A percentile compares a stretch with the other conserved stretches of the same genome.
phyloP scores from a whole-genome alignment of 2,329 filamentous ascomycete species.

The Tolypocladium amazonense region DNA sequence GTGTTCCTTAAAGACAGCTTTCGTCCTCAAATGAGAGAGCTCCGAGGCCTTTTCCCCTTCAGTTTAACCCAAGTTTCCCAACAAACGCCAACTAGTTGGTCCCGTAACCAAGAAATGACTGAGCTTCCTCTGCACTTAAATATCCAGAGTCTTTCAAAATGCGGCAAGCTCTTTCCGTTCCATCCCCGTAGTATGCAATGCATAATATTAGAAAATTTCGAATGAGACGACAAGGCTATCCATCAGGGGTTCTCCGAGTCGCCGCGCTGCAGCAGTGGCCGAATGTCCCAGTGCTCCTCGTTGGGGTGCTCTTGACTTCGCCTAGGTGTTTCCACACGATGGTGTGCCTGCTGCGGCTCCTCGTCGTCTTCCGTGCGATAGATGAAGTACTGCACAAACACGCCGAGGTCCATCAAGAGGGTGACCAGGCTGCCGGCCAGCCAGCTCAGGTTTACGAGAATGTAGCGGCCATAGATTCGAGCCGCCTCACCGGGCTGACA shows the following conservation, averaged over 20 bases:
- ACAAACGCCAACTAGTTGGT: neutral
- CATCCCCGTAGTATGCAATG: neutral
- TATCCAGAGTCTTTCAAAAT: neutral
- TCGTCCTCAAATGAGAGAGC: neutral
- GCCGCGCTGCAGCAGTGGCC: conserved; percentile 24
- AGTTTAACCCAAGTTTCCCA: neutral
- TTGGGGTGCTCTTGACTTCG: conserved; percentile 3
- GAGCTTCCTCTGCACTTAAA: neutral
- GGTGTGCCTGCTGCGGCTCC: conserved; percentile 12
- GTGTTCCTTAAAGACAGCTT: neutral
- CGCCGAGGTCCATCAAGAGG: conserved; percentile 69
- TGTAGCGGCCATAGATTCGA: conserved; percentile 65
- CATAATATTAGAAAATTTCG: neutral
- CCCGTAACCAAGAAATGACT: neutral
- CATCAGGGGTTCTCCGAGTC: conserved; percentile 11
- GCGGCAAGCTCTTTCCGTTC: neutral
- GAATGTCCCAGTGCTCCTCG: conserved; percentile 26
- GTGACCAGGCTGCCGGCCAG: conserved; percentile 82
- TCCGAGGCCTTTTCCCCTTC: neutral
- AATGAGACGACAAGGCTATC: neutral
- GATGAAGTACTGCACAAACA: conserved; percentile 87
- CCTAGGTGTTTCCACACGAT: conserved; percentile 9
- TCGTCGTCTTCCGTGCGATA: conserved; percentile 44
- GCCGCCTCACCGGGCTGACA: conserved; percentile 58
- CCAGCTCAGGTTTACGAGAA: conserved; percentile 88